A percentile compares a stretch with the other conserved stretches of the same genome.
These are phyloP conservation scores for Starmerella cellae DNA, from an alignment of 805 yeast genomes.

Conservation along the genomic window DNA sequence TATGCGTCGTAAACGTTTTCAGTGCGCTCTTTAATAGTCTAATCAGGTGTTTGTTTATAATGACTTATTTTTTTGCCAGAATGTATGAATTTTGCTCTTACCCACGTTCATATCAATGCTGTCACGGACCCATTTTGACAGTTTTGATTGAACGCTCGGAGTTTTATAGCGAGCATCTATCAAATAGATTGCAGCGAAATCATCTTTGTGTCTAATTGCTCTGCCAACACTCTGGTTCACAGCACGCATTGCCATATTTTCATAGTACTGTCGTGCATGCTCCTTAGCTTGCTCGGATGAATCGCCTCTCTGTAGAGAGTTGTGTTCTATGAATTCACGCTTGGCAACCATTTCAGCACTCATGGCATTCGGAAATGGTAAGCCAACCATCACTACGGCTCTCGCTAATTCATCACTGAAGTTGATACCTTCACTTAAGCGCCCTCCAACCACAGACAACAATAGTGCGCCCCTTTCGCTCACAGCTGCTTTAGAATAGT, in stretches of 20 bases:
- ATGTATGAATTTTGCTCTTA: neutral
- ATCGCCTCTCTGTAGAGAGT: slow-evolving; percentile 38
- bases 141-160: slow-evolving; percentile 38
- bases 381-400: slow-evolving; percentile 71
- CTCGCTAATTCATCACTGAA: slow-evolving; percentile 80
- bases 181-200: slow-evolving; percentile 63
- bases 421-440: slow-evolving; percentile 85
- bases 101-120: slow-evolving; percentile 19
- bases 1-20: no score
- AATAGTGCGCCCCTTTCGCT: slow-evolving; percentile 56
- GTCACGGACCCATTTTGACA: slow-evolving; percentile 64
- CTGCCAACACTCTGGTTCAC: slow-evolving; percentile 89
- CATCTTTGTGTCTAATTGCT: slow-evolving; percentile 71
- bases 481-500: slow-evolving; percentile 33
- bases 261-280: slow-evolving; percentile 51
- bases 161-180: slow-evolving; percentile 50
- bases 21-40: no score
- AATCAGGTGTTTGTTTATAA: no score
- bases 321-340: slow-evolving; percentile 46
- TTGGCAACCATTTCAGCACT: slow-evolving; percentile 73
- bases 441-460: slow-evolving; percentile 84
- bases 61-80: neutral
- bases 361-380: slow-evolving; percentile 76
- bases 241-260: slow-evolving; percentile 77
- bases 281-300: slow-evolving; percentile 26